Percentiles rank a stretch among this genome's conserved stretches.
These are phyloP conservation scores for Barnettozyma hawaiiensis DNA, from an alignment of 1,139 yeast genomes.

Conservation along the genomic window DNA sequence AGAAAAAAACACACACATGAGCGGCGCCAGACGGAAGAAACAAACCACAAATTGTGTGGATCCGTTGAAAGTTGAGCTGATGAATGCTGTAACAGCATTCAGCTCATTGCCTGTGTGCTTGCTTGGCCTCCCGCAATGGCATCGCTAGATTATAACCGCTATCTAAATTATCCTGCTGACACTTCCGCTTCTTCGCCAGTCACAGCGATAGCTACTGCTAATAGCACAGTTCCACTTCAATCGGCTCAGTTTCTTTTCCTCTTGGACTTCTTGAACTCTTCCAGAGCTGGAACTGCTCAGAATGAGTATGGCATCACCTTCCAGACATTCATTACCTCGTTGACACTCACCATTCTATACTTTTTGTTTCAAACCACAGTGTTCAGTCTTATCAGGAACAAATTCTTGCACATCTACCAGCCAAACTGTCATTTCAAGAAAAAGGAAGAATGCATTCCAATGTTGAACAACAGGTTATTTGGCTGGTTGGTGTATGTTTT, in stretches of 20 bases:
- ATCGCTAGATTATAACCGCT: constrained; percentile 1
- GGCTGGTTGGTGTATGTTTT: constrained; percentile 46
- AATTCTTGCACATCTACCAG: constrained; percentile 48
- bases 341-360: constrained; percentile 45
- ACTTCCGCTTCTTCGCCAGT: not conserved
- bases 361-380: constrained; percentile 47
- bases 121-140: not conserved
- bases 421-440: constrained; percentile 43
- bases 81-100: no score
- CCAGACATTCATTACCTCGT: constrained; percentile 40
- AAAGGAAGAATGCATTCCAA: constrained; percentile 33
- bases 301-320: constrained; percentile 39
- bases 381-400: constrained; percentile 47
- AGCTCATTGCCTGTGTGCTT: not conserved
- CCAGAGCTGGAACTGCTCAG: constrained; percentile 50
- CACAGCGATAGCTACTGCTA: no score
- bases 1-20: no score
- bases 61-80: no score
- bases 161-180: not conserved
- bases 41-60: not conserved
- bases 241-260: constrained; percentile 22
- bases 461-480: constrained; percentile 37
- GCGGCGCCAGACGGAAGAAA: no score
- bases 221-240: constrained; percentile 5
- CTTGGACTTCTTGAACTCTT: constrained; percentile 44